phyloP scores from a whole-genome alignment of 345 rosid species.

The Citrus unshiu region DNA sequence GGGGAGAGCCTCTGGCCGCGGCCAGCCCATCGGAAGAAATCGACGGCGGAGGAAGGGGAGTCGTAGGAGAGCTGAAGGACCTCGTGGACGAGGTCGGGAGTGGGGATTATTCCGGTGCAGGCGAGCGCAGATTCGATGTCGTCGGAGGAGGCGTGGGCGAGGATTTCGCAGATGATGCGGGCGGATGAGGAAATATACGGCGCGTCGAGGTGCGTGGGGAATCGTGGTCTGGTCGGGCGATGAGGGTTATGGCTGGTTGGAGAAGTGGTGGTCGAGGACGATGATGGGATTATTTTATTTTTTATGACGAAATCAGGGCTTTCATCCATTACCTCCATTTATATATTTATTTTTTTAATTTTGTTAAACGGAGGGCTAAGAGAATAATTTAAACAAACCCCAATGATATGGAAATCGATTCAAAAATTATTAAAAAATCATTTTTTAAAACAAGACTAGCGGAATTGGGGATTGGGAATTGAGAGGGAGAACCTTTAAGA shows the following conservation, averaged over 20 bases:
- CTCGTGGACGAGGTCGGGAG: constrained; percentile 32
- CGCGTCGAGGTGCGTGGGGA: constrained; percentile 24
- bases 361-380: neutral
- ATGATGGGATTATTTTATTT: neutral
- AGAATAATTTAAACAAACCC: neutral
- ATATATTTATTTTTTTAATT: neutral
- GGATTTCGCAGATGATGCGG: constrained; percentile 31
- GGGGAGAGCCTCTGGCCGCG: constrained; percentile 26
- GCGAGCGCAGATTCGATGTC: constrained; percentile 39
- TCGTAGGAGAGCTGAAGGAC: constrained; percentile 43
- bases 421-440: too few relatives aligned
- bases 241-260: neutral
- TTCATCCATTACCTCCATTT: constrained; percentile 5
- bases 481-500: too few relatives aligned
- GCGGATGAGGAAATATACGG: constrained; percentile 31
- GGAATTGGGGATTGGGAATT: too few relatives aligned
- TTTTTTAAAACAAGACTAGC: too few relatives aligned
- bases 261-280: constrained; percentile 11
- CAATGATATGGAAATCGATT: neutral
- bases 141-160: constrained; percentile 22
- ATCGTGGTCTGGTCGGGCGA: neutral
- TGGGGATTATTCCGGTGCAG: constrained; percentile 28
- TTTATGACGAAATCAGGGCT: neutral
- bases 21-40: constrained; percentile 56
- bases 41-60: constrained; percentile 33